Conservation (phyloP, 257 asterid species). For the Scutellaria baicalensis region DNA sequence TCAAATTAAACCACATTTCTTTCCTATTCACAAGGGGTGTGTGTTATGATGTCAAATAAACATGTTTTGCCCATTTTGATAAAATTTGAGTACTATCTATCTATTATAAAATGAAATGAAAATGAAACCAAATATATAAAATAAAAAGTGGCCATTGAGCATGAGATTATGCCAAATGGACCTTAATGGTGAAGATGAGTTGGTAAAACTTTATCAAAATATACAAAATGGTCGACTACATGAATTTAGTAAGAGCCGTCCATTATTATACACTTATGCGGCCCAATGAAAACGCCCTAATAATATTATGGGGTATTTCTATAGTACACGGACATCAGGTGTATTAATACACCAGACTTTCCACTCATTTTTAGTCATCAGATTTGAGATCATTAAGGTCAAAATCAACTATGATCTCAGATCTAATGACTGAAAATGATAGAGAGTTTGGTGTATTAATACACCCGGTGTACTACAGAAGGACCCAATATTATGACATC, state of each 20-base stretch:
- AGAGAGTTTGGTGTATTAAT: no score
- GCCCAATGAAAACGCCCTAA: constrained; percentile 17
- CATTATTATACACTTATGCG: constrained; percentile 5
- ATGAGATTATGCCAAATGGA: constrained; percentile 18
- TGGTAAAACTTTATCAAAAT: neutral
- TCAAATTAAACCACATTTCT: no score
- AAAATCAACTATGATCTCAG: no score
- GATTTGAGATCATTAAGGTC: no score
- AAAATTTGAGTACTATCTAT: neutral
- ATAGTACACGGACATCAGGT: no score
- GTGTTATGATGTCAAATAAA: neutral
- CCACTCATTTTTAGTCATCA: no score
- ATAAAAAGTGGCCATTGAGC: neutral
- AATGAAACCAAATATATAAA: neutral
- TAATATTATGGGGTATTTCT: no score
- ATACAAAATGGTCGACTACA: neutral
- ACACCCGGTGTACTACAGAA: no score
- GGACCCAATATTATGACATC: no score
- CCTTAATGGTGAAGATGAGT: constrained; percentile 13
- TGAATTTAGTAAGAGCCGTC: neutral
- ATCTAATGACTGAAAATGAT: no score
- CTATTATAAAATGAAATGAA: neutral
- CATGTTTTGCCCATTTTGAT: neutral
- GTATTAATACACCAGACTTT: no score
- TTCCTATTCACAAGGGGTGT: no score